These are phyloP conservation scores for Phytophthora agathidicida DNA, from an alignment of 352 stramenopile species.

Conservation along the genomic window DNA sequence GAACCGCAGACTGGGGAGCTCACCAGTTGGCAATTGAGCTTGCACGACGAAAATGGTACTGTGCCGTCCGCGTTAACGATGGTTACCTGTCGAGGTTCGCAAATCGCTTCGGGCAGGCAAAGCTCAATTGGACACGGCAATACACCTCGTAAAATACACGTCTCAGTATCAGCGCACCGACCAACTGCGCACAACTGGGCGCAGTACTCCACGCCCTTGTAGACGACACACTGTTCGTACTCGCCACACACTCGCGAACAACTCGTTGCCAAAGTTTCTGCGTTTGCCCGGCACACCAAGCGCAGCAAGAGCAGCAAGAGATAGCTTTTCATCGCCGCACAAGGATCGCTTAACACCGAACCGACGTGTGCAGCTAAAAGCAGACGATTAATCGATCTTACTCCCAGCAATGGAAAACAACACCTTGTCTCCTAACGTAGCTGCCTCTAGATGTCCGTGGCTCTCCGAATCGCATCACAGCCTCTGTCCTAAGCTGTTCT, in stretches of 20 bases:
- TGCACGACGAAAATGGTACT: constrained; percentile 17
- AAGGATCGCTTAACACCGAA: not conserved
- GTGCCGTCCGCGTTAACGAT: constrained; percentile 8
- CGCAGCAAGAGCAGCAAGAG: constrained; percentile 11
- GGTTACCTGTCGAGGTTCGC: constrained; percentile 30
- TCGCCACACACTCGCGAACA: constrained; percentile 28
- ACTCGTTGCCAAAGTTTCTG: constrained; percentile 7
- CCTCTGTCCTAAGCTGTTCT: too few relatives aligned
- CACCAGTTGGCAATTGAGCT: constrained; percentile 40
- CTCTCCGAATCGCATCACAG: too few relatives aligned
- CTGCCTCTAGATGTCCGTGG: too few relatives aligned
- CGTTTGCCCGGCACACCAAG: not conserved
- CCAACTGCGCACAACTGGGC: constrained; percentile 45
- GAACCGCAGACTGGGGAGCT: constrained; percentile 55
- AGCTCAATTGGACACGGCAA: constrained; percentile 37
- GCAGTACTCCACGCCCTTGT: constrained; percentile 45
- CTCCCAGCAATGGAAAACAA: not conserved
- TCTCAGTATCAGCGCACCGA: constrained; percentile 41
- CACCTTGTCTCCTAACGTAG: too few relatives aligned
- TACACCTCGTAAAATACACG: constrained; percentile 47
- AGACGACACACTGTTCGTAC: constrained; percentile 56
- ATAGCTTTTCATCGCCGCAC: constrained; percentile 6
- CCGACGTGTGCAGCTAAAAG: not conserved
- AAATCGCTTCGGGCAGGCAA: constrained; percentile 54
- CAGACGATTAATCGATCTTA: not conserved